Evolutionary conservation across 805 yeast species (phyloP).

Genomic region (Blastobotrys muscicola): DNA sequence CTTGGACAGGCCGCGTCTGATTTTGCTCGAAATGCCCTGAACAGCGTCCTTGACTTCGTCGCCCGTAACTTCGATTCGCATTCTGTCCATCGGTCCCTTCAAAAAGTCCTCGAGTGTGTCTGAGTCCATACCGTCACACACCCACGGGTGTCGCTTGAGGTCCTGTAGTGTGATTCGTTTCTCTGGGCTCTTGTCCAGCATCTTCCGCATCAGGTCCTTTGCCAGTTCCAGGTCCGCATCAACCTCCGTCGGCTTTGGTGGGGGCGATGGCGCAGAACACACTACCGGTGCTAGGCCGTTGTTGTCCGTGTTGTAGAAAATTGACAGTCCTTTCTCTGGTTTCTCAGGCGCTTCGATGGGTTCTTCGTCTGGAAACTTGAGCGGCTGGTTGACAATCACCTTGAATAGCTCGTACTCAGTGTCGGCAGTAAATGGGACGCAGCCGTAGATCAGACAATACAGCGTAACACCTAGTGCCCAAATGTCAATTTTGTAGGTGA

Average conservation of each 20-base stretch:
- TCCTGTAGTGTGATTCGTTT: conserved; percentile 60
- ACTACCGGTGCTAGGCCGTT: neutral
- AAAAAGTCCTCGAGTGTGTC: conserved; percentile 24
- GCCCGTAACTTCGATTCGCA: conserved; percentile 48
- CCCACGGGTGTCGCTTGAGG: conserved; percentile 71
- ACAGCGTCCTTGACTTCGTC: conserved; percentile 73
- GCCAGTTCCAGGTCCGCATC: conserved; percentile 25
- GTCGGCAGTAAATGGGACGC: conserved; percentile 80
- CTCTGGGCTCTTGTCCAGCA: conserved; percentile 50
- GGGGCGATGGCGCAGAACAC: neutral
- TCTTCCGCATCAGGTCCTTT: conserved; percentile 46
- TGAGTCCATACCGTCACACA: conserved; percentile 34
- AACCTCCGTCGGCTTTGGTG: neutral
- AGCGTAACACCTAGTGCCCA: conserved; percentile 96
- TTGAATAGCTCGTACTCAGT: conserved; percentile 80
- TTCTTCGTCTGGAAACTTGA: conserved; percentile 47
- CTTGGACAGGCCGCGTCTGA: conserved; percentile 42
- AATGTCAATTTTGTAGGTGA: conserved; percentile 82
- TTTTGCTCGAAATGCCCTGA: conserved; percentile 64
- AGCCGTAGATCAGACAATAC: conserved; percentile 79
- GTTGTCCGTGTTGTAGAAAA: conserved; percentile 1
- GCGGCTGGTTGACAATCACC: conserved; percentile 56
- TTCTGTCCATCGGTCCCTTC: conserved; percentile 21
- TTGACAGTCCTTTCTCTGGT: conserved; percentile 34
- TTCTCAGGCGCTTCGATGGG: neutral